Conservation (phyloP, 441 rosid genomes). For the Dalechampia spathulata region DNA sequence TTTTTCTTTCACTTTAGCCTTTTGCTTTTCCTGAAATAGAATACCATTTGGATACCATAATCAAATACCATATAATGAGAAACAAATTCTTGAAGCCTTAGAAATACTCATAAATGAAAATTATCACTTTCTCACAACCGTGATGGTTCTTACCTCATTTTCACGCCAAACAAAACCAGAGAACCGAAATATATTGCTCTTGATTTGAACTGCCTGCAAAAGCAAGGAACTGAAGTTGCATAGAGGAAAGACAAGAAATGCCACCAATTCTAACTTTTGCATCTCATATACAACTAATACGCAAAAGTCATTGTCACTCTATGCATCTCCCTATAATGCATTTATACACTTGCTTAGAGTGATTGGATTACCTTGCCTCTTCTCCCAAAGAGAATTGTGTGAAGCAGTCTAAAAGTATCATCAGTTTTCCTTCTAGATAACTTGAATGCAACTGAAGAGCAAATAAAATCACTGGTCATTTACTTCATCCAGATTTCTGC, state of each 20-base stretch:
- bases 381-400: conserved; percentile 67
- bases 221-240: conserved; percentile 21
- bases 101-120: neutral
- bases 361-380: conserved; percentile 70
- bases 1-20: conserved; percentile 71
- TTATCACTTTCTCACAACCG: neutral
- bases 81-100: conserved; percentile 3
- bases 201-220: conserved; percentile 79
- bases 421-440: conserved; percentile 69
- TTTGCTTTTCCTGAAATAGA: conserved; percentile 72
- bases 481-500: conserved; percentile 4
- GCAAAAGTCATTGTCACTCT: neutral
- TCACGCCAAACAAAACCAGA: conserved; percentile 97
- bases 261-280: neutral
- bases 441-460: conserved; percentile 72
- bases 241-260: conserved; percentile 13
- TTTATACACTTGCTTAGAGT: neutral
- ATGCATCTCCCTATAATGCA: neutral
- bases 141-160: conserved; percentile 54
- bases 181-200: conserved; percentile 73
- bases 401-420: conserved; percentile 74
- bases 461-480: conserved; percentile 17
- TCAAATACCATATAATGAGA: neutral
- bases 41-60: neutral
- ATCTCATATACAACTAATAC: neutral